A percentile compares a stretch with the other conserved stretches of the same genome.
Evolutionary conservation across 176 grass and related monocot genomes (phyloP).

Genomic region (Saccharum spontaneum): DNA sequence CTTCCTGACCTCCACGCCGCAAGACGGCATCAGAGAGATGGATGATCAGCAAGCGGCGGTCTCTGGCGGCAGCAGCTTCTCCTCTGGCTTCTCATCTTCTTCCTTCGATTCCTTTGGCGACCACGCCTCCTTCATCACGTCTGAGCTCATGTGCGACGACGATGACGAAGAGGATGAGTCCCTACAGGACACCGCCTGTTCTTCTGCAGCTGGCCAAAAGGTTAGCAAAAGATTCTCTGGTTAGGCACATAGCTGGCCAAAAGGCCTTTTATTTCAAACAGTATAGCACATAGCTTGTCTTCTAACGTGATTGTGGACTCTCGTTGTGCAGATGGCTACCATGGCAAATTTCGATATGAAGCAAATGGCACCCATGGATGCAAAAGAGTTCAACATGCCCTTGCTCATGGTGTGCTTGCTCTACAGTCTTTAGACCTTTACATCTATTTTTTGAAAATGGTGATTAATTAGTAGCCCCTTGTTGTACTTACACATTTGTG

Average conservation of each 20-base stretch:
- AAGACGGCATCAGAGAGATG: conserved; percentile 13
- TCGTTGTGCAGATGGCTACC: conserved; percentile 26
- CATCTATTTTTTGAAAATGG: not conserved
- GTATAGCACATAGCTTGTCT: not conserved
- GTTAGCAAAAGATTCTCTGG: conserved; percentile 15
- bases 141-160: conserved; percentile 43
- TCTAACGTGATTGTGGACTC: conserved; percentile 2
- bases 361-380: conserved; percentile 37
- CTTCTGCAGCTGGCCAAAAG: conserved; percentile 44
- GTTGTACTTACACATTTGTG: conserved; percentile 22
- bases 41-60: not conserved
- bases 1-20: conserved; percentile 14
- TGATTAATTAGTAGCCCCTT: not conserved
- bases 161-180: conserved; percentile 34
- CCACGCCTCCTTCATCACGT: conserved; percentile 41
- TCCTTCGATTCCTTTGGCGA: conserved; percentile 32
- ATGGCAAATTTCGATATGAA: conserved; percentile 32
- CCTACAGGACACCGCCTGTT: conserved; percentile 68
- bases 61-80: conserved; percentile 40
- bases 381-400: conserved; percentile 23
- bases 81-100: conserved; percentile 43
- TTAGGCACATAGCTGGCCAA: too few relatives aligned
- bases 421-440: not conserved
- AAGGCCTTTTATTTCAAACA: not conserved
- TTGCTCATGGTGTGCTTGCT: conserved; percentile 23